A percentile compares a stretch with the other conserved stretches of the same genome.
phyloP scores from a whole-genome alignment of 2,329 filamentous ascomycete species.

The Hymenoscyphus repandus region DNA sequence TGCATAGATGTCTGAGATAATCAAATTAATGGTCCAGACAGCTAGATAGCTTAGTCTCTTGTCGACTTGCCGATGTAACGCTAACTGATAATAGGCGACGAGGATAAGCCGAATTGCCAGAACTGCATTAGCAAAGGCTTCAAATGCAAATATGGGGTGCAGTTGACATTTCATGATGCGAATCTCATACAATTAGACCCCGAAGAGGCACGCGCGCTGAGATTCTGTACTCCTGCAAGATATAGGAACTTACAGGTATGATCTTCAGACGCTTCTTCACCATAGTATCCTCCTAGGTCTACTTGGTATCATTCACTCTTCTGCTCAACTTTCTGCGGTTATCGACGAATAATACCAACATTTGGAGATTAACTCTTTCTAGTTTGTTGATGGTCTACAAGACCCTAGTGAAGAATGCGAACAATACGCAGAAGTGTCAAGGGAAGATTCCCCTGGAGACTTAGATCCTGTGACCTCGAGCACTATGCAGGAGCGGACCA shows the following conservation, averaged over 20 bases:
- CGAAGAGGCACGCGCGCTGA: background rate
- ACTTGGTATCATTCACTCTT: no score
- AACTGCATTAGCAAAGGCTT: conserved; percentile 42
- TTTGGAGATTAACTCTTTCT: background rate
- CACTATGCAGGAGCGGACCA: no score
- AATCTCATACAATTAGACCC: conserved; percentile 27
- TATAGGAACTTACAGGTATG: background rate
- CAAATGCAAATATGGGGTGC: conserved; percentile 43
- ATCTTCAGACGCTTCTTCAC: no score
- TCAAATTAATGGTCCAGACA: no score
- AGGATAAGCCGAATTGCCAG: conserved; percentile 43
- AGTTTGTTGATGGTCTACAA: background rate
- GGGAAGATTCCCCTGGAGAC: background rate
- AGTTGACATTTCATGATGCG: conserved; percentile 43
- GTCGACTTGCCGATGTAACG: no score
- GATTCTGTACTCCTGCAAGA: background rate
- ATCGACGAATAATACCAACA: background rate
- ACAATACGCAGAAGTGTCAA: background rate
- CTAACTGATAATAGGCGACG: conserved; percentile 16
- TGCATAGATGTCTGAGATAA: no score
- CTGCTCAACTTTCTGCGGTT: no score
- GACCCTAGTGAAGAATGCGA: background rate
- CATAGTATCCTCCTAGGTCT: no score
- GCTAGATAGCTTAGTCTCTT: no score
- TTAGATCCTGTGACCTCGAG: no score